phyloP scores from a whole-genome alignment of 1,139 yeast species.

The Suhomyces kunorum region DNA sequence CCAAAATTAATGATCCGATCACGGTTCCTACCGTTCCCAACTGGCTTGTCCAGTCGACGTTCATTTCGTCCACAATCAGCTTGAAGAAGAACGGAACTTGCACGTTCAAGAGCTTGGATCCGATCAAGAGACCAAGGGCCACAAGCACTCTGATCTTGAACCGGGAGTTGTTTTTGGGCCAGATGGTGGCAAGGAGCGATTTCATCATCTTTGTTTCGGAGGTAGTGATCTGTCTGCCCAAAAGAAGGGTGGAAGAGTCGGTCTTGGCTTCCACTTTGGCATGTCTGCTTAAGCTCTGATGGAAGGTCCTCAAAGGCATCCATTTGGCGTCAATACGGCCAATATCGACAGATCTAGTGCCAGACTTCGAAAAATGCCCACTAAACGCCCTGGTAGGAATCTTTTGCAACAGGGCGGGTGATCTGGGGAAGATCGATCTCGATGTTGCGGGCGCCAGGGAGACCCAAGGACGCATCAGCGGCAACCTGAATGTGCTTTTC shows the following conservation, averaged over 20 bases:
- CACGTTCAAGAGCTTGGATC: conserved; percentile 82
- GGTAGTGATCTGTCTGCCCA: conserved; percentile 30
- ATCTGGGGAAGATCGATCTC: not conserved
- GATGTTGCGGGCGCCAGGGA: not conserved
- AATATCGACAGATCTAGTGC: not conserved
- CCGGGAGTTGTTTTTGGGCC: conserved; percentile 81
- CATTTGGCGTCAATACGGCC: not conserved
- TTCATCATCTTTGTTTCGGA: conserved; percentile 63
- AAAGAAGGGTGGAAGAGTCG: conserved; percentile 14
- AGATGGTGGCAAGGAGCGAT: conserved; percentile 70
- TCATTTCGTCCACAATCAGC: conserved; percentile 87
- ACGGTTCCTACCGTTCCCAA: conserved; percentile 62
- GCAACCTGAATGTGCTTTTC: not conserved
- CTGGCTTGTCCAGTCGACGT: conserved; percentile 75
- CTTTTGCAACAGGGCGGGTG: no score
- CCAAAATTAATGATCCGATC: conserved; percentile 73
- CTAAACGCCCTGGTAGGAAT: no score
- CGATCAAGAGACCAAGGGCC: conserved; percentile 72
- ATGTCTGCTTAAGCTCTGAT: not conserved
- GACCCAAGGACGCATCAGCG: not conserved
- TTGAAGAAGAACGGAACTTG: conserved; percentile 96
- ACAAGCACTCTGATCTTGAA: conserved; percentile 74
- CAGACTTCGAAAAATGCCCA: no score
- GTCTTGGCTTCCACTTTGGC: conserved; percentile 5
- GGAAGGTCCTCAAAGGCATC: not conserved